Conservation (phyloP, 2,329 filamentous ascomycete genomes). For the Arthrobotrys megalospora region DNA sequence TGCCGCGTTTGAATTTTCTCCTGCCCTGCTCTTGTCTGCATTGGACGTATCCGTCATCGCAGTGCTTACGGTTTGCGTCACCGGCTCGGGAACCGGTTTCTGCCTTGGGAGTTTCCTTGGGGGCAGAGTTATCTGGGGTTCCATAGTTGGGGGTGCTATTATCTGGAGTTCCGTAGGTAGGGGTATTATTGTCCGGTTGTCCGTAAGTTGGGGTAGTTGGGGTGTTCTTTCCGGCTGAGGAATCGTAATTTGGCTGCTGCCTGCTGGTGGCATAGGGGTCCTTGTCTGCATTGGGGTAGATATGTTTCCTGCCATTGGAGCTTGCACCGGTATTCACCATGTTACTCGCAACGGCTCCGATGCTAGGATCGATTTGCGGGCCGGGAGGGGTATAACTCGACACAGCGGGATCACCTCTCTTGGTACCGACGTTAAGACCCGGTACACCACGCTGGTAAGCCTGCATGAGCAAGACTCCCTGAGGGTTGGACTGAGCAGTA, state of each 20-base stretch:
- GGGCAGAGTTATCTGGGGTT: background rate
- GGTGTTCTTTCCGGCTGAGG: conserved; percentile 5
- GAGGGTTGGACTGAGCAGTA: conserved; percentile 62
- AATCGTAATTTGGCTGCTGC: background rate
- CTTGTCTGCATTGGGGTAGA: conserved; percentile 28
- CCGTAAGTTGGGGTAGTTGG: background rate
- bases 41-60: conserved; percentile 35
- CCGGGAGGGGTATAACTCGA: conserved; percentile 61
- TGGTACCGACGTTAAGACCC: conserved; percentile 60
- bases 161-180: background rate
- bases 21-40: background rate
- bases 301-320: conserved; percentile 12
- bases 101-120: background rate
- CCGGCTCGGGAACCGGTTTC: conserved; percentile 2
- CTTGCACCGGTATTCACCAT: conserved; percentile 31
- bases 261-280: conserved; percentile 28
- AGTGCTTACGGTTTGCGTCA: conserved; percentile 26
- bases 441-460: conserved; percentile 67
- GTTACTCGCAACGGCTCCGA: conserved; percentile 25
- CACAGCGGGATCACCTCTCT: conserved; percentile 30
- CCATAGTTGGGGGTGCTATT: background rate
- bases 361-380: conserved; percentile 25
- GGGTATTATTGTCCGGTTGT: background rate
- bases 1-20: conserved; percentile 27
- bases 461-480: conserved; percentile 65